Conservation (phyloP, 2,329 filamentous ascomycete genomes). For the Trichoderma harzianum region DNA sequence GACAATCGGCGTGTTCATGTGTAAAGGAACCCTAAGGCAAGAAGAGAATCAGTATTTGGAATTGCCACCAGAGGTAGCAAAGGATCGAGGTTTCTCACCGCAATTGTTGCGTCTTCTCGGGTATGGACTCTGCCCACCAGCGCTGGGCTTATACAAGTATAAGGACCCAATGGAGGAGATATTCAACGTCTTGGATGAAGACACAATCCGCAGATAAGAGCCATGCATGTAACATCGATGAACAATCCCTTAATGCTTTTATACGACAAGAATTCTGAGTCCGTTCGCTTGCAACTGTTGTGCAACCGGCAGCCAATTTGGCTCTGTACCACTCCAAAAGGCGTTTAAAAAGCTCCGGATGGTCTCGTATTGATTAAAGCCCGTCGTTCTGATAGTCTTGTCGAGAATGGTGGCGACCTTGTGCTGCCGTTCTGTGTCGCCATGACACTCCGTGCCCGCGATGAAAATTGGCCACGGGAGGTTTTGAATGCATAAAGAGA, state of each 20-base stretch:
- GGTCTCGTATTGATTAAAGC: slow-evolving; percentile 26
- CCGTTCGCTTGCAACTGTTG: slow-evolving; percentile 24
- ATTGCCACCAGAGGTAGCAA: slow-evolving; percentile 29
- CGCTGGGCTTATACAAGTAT: slow-evolving; percentile 35
- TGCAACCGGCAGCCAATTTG: slow-evolving; percentile 29
- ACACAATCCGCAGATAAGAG: slow-evolving; percentile 31
- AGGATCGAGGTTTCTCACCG: slow-evolving; percentile 30
- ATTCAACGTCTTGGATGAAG: slow-evolving; percentile 36
- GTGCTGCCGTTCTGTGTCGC: slow-evolving; percentile 22
- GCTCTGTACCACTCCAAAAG: slow-evolving; percentile 27
- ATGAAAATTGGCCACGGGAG: slow-evolving; percentile 31
- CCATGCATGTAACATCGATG: background rate
- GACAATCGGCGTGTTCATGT: slow-evolving; percentile 35
- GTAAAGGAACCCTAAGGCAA: slow-evolving; percentile 32
- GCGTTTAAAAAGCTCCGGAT: slow-evolving; percentile 24
- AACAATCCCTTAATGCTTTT: background rate
- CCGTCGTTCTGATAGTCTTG: slow-evolving; percentile 22
- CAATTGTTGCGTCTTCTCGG: slow-evolving; percentile 33
- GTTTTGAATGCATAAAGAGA: slow-evolving; percentile 27
- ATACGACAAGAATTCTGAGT: slow-evolving; percentile 25
- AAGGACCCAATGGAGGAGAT: slow-evolving; percentile 37
- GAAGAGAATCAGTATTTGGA: slow-evolving; percentile 36
- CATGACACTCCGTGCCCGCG: slow-evolving; percentile 28
- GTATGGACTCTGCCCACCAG: slow-evolving; percentile 34
- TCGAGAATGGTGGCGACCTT: slow-evolving; percentile 21